Evolutionary conservation across 2,329 filamentous ascomycete species (phyloP).

Genomic region (Fusarium secorum): DNA sequence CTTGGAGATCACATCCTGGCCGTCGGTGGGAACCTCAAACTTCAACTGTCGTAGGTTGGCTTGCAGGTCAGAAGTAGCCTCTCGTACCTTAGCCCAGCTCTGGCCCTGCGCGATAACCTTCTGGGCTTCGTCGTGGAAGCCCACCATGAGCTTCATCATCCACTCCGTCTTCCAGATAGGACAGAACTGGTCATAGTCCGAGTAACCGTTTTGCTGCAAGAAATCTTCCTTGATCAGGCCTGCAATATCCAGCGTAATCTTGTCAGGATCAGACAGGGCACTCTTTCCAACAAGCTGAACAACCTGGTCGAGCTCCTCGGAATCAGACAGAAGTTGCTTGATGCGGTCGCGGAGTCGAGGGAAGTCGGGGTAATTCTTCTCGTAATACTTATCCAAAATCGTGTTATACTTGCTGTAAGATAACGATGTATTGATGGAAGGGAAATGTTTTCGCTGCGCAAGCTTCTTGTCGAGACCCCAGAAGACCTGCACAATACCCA

Average conservation of each 20-base stretch:
- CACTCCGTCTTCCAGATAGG: constrained; percentile 99
- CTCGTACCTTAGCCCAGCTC: constrained; percentile 90
- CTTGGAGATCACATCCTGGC: constrained; percentile 80
- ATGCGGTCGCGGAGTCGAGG: constrained; percentile 91
- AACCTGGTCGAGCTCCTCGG: constrained; percentile 97
- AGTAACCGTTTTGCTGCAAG: constrained; percentile 98
- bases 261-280: constrained; percentile 93
- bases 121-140: constrained; percentile 96
- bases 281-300: constrained; percentile 98
- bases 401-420: constrained; percentile 98
- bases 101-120: constrained; percentile 93
- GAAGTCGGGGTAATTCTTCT: constrained; percentile 93
- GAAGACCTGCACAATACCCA: constrained; percentile 98
- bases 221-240: constrained; percentile 97
- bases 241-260: constrained; percentile 95
- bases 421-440: constrained; percentile 92
- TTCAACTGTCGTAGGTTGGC: constrained; percentile 88
- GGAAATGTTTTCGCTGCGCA: constrained; percentile 98
- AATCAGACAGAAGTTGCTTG: constrained; percentile 91
- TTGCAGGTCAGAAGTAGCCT: constrained; percentile 88
- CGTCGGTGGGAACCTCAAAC: constrained; percentile 91
- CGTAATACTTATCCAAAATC: constrained; percentile 90
- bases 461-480: constrained; percentile 99
- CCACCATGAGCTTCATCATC: constrained; percentile 99
- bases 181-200: constrained; percentile 98